These are phyloP conservation scores for Capsicum chinense DNA, from an alignment of 257 asterid species.

Conservation along the genomic window DNA sequence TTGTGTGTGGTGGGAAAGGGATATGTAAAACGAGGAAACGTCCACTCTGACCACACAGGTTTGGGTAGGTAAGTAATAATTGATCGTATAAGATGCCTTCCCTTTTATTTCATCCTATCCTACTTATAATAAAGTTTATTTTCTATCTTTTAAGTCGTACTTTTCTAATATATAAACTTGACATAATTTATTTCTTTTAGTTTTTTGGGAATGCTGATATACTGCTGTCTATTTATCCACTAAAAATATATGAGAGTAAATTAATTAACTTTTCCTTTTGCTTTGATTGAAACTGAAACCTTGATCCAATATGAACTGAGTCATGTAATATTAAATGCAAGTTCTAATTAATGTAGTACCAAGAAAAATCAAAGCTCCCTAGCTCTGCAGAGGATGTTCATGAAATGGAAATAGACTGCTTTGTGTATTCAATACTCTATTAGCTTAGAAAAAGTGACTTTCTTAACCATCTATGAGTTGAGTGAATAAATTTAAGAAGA, in stretches of 20 bases:
- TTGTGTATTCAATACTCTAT: neutral
- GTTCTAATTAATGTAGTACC: neutral
- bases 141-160: neutral
- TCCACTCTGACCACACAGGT: slow-evolving; percentile 21
- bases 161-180: neutral
- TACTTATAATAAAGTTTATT: neutral
- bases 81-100: neutral
- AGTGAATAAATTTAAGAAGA: neutral
- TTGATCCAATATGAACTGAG: neutral
- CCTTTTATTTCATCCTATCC: neutral
- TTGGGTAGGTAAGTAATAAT: neutral
- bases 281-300: neutral
- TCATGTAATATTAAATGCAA: too few relatives aligned
- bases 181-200: neutral
- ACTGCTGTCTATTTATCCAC: neutral
- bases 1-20: neutral
- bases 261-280: neutral
- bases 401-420: neutral
- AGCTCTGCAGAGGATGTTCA: neutral
- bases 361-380: neutral
- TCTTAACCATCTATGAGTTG: too few relatives aligned
- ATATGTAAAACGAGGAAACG: slow-evolving; percentile 15
- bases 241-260: neutral
- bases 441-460: too few relatives aligned
- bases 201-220: neutral